A percentile compares a stretch with the other conserved stretches of the same genome.
These are phyloP conservation scores for Vishniacozyma victoriae DNA, from an alignment of 768 basidiomycete genomes.

Conservation along the genomic window DNA sequence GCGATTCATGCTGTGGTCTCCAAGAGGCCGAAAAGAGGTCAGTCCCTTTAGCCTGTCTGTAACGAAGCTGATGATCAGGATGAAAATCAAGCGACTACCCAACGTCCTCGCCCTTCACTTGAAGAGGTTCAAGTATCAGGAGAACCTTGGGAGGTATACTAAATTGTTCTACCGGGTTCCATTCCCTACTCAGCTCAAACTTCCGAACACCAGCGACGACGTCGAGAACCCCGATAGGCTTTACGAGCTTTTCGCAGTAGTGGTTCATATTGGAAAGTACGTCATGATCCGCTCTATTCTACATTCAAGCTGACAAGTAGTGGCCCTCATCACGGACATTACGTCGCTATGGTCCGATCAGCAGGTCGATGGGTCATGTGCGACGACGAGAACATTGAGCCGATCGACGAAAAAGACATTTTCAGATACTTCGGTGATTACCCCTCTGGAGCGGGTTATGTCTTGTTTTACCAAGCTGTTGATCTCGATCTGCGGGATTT, in stretches of 20 bases:
- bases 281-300: constrained; percentile 37
- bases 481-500: constrained; percentile 72
- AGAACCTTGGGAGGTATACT: constrained; percentile 80
- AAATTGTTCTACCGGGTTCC: constrained; percentile 95
- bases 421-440: constrained; percentile 87
- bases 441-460: constrained; percentile 78
- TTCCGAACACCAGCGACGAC: constrained; percentile 97
- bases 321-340: constrained; percentile 98
- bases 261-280: constrained; percentile 98
- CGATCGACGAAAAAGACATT: constrained; percentile 83
- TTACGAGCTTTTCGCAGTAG: constrained; percentile 91
- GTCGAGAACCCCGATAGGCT: constrained; percentile 82
- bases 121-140: constrained; percentile 98
- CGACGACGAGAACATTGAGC: constrained; percentile 87
- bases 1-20: constrained; percentile 90
- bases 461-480: constrained; percentile 90
- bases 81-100: constrained; percentile 97
- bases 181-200: constrained; percentile 85
- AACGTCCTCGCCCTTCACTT: constrained; percentile 92
- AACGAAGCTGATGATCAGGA: constrained; percentile 53
- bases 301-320: constrained; percentile 50
- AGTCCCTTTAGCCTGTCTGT: constrained; percentile 26
- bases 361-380: constrained; percentile 81
- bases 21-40: constrained; percentile 98
- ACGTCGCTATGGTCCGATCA: constrained; percentile 88